Evolutionary conservation across 1,284 basidiomycete species (phyloP), one percentile per base, ranked within the genome.

Genomic region (Boletellus deceptivus): DNA sequence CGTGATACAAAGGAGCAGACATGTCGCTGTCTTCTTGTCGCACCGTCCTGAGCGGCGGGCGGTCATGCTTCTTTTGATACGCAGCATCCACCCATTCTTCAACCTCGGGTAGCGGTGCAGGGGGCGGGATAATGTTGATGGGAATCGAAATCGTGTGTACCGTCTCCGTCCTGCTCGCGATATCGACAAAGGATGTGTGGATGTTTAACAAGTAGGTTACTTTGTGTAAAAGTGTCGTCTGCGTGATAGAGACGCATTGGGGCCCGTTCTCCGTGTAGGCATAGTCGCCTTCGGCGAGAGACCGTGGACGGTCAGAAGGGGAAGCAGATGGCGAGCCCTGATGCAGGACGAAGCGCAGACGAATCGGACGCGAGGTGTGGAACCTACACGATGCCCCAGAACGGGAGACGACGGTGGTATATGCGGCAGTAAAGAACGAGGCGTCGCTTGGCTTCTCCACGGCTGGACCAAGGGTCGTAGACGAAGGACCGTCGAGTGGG

Each of bases 61-160:
- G 77, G 60, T 91, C 89, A 59, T 91, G 89, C 63, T 91, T 91
- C 75, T 91, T 91, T 60, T 80, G 80, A 65, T 91, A 91, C 7
- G 85, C 87, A 17, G 75, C 76, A 55, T 87, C 86, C 25, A 90
- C 68, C 41, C 79, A 79, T 46, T 75, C 77, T 34, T 86, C 84
- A 4, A 88, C 79, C 64, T 89, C 82, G 4, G 88, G 86, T 16
- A 89, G 76, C 14, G 84, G 84, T 0, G 89, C 88, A 13, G 83
- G 75, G 2, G 84, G 81, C 22, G 89, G 82, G 42, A 90, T 72
- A 36, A 91, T 79, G 34, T 75, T 75, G 50, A 91, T 68, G 16
- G 89, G 89, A 42, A 90, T 79, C 8, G 75, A 64, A 37, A 89
- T 67, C 2, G 78, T 79, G 18, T 79, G 80, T 14, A 82, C 73